Evolutionary conservation across 2,329 filamentous ascomycete species (phyloP), one percentile per base, ranked within the genome.

Genomic region (Coniochaeta prunicola): DNA sequence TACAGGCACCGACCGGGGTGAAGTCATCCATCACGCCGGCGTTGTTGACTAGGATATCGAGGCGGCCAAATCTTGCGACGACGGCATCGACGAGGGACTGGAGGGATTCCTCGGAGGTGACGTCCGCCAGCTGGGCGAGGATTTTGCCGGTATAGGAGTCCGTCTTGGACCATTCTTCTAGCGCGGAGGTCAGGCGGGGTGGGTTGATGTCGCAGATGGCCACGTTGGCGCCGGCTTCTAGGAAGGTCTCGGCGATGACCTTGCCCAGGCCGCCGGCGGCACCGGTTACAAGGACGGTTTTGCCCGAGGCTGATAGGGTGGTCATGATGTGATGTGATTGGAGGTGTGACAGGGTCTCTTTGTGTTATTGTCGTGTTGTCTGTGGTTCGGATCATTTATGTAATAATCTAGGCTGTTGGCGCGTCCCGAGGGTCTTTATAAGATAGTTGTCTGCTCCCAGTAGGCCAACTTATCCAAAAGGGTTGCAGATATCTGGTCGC

Each of bases 21-120:
- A 85, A 83, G 30, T 70, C 72, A 65, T 86, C 83, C 72, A 83
- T 80, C 59, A 85, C 74, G 24, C 78, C 83, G 10, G 82, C 82
- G 61, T 81, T 82, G 70, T 84, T 84, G 65, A 85, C 69, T 5
- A 86, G 71, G n/a, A 84, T 72, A 67, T 87, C 83, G 19, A 83
- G 59, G 31, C 67, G 63, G 55, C 68, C 69, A 55, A 70, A 70
- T 45, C 64, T 63, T 50, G 65, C 59, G 67, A 73, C 64, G 62
- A 69, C 62, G 21, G 60, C 62, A 31, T 61, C 63, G 45, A 74
- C 62, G 36, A 74, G 67, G 8, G 57, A 30, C 45, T 68, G 59
- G 15, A 73, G 70, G 7, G 68, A 65, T 4, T 62, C 64, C 61
- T 70, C 69, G 54, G 68, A 62, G 10, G 71, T 66, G 40, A 74